phyloP scores from a whole-genome alignment of 2,329 filamentous ascomycete genomes.

The Ophiostoma himal-ulmi region DNA sequence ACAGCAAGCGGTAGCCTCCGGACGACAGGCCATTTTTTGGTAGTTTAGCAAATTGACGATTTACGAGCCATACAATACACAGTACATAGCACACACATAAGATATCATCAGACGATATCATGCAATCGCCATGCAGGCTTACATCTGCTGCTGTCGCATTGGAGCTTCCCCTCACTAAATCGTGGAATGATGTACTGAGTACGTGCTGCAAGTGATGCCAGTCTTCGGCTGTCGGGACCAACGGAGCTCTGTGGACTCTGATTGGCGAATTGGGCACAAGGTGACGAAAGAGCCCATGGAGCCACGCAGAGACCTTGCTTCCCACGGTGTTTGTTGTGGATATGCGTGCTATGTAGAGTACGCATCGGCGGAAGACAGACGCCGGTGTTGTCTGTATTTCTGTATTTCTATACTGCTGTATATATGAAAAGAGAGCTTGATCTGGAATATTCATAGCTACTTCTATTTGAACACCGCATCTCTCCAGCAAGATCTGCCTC shows the following conservation, averaged over 20 bases:
- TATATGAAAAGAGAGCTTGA: too few species aligned
- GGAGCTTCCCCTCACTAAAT: not conserved
- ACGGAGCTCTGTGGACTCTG: constrained; percentile 19
- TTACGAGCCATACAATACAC: not conserved
- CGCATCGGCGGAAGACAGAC: not conserved
- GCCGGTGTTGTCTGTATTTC: not conserved
- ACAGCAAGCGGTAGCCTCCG: constrained; percentile 4
- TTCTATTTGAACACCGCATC: too few species aligned
- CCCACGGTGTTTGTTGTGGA: constrained; percentile 1
- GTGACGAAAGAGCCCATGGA: not conserved
- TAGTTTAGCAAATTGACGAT: not conserved
- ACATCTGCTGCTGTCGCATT: constrained; percentile 15
- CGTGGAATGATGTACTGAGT: not conserved
- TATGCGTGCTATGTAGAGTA: not conserved
- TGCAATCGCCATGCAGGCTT: not conserved
- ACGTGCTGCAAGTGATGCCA: not conserved
- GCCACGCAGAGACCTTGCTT: not conserved
- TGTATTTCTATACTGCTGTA: not conserved
- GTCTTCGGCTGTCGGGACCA: constrained; percentile 19
- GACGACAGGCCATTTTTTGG: not conserved
- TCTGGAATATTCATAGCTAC: too few species aligned
- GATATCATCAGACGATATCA: constrained; percentile 1
- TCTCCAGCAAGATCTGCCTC: not conserved
- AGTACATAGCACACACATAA: not conserved
- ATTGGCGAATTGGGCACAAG: constrained; percentile 23